Evolutionary conservation across 108 stramenopile species (phyloP).

Genomic region (Fragilaria crotonensis): DNA sequence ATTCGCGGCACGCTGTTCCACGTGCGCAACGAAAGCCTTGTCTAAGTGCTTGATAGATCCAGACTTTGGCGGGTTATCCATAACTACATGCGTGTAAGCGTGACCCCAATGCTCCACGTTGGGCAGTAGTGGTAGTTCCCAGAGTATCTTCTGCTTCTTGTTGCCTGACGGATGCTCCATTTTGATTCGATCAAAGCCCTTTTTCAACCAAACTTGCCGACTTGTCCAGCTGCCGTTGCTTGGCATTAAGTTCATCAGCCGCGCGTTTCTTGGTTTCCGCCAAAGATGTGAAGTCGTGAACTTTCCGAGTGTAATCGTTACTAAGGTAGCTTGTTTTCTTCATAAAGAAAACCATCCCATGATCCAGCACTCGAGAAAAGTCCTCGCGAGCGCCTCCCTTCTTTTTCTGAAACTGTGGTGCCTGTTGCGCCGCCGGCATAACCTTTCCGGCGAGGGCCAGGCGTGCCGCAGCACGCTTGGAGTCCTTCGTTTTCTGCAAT

Average conservation of each 20-base stretch:
- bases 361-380: slow-evolving; percentile 76
- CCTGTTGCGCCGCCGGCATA: too few species aligned
- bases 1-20: slow-evolving; percentile 45
- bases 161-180: slow-evolving; percentile 53
- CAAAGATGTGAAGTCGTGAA: slow-evolving; percentile 81
- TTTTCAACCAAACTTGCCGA: slow-evolving; percentile 28
- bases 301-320: slow-evolving; percentile 67
- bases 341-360: slow-evolving; percentile 74
- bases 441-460: slow-evolving; percentile 50
- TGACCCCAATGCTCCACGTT: slow-evolving; percentile 69
- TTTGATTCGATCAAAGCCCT: slow-evolving; percentile 23
- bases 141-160: too few species aligned
- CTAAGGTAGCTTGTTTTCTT: slow-evolving; percentile 85
- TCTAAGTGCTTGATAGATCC: slow-evolving; percentile 26
- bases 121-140: slow-evolving; percentile 63
- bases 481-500: slow-evolving; percentile 48
- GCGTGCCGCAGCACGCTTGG: slow-evolving; percentile 60
- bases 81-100: slow-evolving; percentile 72
- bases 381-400: too few species aligned
- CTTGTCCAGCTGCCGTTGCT: slow-evolving; percentile 29
- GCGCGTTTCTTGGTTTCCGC: slow-evolving; percentile 58
- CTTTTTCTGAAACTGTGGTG: slow-evolving; percentile 13
- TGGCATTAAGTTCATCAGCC: slow-evolving; percentile 33
- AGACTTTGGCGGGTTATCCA: slow-evolving; percentile 63
- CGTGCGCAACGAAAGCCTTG: slow-evolving; percentile 66